Conservation (phyloP, 495 filamentous ascomycete genomes). For the Xylaria grammica region DNA sequence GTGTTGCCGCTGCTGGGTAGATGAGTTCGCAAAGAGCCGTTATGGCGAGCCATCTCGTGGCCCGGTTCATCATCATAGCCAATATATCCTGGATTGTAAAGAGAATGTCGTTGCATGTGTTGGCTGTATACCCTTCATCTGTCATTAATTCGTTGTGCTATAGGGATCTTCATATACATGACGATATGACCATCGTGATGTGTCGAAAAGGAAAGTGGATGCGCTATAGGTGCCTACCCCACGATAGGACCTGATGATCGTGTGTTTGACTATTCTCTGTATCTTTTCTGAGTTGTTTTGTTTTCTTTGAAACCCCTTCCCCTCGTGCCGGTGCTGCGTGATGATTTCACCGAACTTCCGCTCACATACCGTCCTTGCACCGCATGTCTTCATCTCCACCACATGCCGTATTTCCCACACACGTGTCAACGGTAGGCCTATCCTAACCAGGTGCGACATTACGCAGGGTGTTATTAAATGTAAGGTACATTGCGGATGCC, state of each 20-base stretch:
- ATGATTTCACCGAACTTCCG: constrained; percentile 2
- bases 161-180: constrained; percentile 15
- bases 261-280: not conserved
- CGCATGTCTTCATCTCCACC: constrained; percentile 15
- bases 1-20: constrained; percentile 20
- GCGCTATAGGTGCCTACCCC: constrained; percentile 1
- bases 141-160: not conserved
- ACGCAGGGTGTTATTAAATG: not conserved
- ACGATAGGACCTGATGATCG: constrained; percentile 7
- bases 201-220: not conserved
- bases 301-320: not conserved
- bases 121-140: constrained; percentile 13
- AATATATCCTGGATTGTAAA: not conserved
- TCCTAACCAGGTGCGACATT: not conserved
- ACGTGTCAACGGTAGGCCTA: constrained; percentile 14
- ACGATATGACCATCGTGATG: not conserved
- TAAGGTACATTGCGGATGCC: constrained; percentile 6
- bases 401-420: constrained; percentile 2
- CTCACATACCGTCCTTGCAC: constrained; percentile 17
- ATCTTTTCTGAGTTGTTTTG: not conserved
- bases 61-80: constrained; percentile 6
- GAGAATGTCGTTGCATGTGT: not conserved
- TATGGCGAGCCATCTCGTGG: constrained; percentile 16
- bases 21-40: constrained; percentile 29
- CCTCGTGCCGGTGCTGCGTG: constrained; percentile 1